Conservation (phyloP, 192 early-diverging fungal genomes). For the Geranomyces michiganensis region DNA sequence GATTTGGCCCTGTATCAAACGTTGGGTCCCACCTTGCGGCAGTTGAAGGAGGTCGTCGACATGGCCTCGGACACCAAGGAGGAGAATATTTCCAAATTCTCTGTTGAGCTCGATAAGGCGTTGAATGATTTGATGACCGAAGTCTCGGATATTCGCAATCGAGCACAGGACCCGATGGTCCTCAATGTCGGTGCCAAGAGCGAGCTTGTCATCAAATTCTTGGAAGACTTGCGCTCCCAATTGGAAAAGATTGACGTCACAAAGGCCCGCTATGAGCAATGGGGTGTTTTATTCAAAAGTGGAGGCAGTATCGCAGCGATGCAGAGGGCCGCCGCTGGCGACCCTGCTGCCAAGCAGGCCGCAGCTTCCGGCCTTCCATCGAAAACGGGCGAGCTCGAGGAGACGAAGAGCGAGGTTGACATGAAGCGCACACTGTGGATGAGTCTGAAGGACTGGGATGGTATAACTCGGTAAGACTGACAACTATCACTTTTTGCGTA, state of each 20-base stretch:
- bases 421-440: constrained; percentile 64
- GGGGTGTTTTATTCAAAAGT: constrained; percentile 57
- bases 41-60: constrained; percentile 59
- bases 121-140: constrained; percentile 52
- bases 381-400: constrained; percentile 53
- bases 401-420: constrained; percentile 59
- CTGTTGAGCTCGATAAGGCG: constrained; percentile 53
- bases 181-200: constrained; percentile 51
- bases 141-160: constrained; percentile 59
- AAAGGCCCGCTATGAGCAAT: constrained; percentile 52
- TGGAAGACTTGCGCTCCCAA: constrained; percentile 49
- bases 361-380: constrained; percentile 18
- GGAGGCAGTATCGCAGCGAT: constrained; percentile 44
- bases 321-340: constrained; percentile 26
- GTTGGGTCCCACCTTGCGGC: constrained; percentile 56
- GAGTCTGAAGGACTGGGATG: constrained; percentile 59
- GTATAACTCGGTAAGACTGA: constrained; percentile 46
- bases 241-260: constrained; percentile 47
- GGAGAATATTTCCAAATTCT: constrained; percentile 59
- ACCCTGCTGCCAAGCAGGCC: constrained; percentile 18
- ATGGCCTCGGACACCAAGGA: constrained; percentile 63
- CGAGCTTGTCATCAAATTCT: constrained; percentile 55
- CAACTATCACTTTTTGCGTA: constrained; percentile 1
- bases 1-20: constrained; percentile 66
- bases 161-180: constrained; percentile 66